These are phyloP conservation scores for Ogataea paradorogensis DNA, from an alignment of 805 yeast genomes.

Conservation along the genomic window DNA sequence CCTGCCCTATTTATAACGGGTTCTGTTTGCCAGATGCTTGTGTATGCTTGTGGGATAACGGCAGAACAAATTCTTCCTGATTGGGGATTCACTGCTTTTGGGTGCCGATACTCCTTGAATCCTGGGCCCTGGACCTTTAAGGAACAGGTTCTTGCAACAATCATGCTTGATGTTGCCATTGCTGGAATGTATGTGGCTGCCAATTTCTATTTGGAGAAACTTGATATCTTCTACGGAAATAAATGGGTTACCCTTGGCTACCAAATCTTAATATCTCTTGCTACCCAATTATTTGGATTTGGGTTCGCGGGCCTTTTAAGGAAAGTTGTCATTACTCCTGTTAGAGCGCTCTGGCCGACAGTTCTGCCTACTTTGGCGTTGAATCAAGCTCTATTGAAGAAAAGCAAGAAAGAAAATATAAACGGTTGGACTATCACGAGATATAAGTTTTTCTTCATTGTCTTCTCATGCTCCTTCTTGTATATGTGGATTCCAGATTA, in stretches of 20 bases:
- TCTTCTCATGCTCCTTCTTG: conserved; percentile 31
- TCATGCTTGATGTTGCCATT: conserved; percentile 37
- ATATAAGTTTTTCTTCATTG: conserved; percentile 44
- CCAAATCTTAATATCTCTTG: conserved; percentile 46
- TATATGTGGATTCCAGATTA: conserved; percentile 64
- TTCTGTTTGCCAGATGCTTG: conserved; percentile 55
- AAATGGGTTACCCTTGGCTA: conserved; percentile 40
- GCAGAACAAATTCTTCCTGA: conserved; percentile 44
- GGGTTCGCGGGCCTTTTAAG: conserved; percentile 64
- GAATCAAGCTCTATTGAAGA: conserved; percentile 48
- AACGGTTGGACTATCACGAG: conserved; percentile 62
- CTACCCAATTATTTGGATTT: conserved; percentile 65
- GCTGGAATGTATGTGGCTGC: conserved; percentile 34
- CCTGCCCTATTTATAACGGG: conserved; percentile 52
- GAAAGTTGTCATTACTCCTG: conserved; percentile 58
- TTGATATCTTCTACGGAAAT: conserved; percentile 31
- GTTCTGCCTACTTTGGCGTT: conserved; percentile 59
- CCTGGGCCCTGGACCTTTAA: conserved; percentile 65
- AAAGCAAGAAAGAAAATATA: conserved; percentile 45
- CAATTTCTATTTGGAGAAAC: conserved; percentile 35
- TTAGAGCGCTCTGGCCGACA: conserved; percentile 71
- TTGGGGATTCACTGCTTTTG: conserved; percentile 37
- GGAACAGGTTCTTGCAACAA: conserved; percentile 64
- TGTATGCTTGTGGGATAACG: conserved; percentile 56
- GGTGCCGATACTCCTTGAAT: conserved; percentile 42